Conservation (phyloP, 768 basidiomycete species). For the Leccinum aurantiacum region DNA sequence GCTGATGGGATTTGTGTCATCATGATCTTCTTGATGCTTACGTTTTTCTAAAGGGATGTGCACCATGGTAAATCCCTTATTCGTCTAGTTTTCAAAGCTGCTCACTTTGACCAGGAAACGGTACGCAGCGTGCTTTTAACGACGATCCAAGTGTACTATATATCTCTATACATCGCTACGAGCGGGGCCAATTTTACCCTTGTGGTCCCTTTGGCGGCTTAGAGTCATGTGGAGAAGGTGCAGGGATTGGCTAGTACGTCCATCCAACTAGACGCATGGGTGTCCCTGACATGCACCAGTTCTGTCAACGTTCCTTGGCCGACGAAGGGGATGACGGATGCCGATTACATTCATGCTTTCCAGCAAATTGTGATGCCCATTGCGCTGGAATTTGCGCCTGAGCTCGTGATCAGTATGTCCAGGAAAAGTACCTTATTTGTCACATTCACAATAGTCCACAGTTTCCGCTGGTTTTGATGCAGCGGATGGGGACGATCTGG, state of each 20-base stretch:
- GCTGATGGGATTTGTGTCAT: constrained; percentile 9
- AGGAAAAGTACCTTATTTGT: not conserved
- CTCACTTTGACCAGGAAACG: constrained; percentile 67
- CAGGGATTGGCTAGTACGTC: constrained; percentile 83
- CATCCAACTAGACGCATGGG: constrained; percentile 3
- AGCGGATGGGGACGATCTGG: constrained; percentile 88
- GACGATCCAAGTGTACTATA: constrained; percentile 91
- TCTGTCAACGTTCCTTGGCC: constrained; percentile 98
- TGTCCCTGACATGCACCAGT: constrained; percentile 40
- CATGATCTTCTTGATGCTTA: constrained; percentile 7
- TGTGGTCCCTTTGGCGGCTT: constrained; percentile 87
- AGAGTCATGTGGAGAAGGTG: constrained; percentile 81
- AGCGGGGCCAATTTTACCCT: constrained; percentile 90
- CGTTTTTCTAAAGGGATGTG: constrained; percentile 70
- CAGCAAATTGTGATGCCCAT: constrained; percentile 97
- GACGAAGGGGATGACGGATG: constrained; percentile 81
- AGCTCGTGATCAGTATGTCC: constrained; percentile 88
- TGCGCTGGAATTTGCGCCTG: constrained; percentile 93
- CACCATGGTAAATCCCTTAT: constrained; percentile 70
- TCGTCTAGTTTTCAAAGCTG: not conserved
- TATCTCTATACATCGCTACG: constrained; percentile 93
- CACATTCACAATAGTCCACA: constrained; percentile 31
- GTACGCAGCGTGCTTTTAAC: constrained; percentile 94
- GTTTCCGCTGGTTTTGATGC: constrained; percentile 99
- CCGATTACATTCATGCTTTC: constrained; percentile 96